A percentile compares a stretch with the other conserved stretches of the same genome.
Conservation (phyloP, 352 stramenopile species). For the Globisporangium splendens region DNA sequence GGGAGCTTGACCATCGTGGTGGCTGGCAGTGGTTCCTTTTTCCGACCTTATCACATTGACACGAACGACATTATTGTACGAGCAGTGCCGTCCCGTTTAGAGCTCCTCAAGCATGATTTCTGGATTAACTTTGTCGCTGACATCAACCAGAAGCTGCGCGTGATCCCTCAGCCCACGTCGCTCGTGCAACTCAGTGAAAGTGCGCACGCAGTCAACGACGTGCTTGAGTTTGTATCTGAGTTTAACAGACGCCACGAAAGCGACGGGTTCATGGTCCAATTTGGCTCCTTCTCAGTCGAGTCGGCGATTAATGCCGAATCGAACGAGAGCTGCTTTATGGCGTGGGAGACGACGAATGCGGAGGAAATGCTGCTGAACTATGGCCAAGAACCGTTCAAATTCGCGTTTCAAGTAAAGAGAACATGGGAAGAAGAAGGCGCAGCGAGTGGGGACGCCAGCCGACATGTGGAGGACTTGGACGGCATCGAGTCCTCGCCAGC, state of each 20-base stretch:
- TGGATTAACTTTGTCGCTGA: constrained; percentile 84
- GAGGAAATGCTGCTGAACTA: constrained; percentile 32
- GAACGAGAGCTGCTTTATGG: constrained; percentile 43
- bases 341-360: constrained; percentile 22
- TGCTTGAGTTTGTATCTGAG: constrained; percentile 40
- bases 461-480: constrained; percentile 2
- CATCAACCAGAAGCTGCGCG: constrained; percentile 62
- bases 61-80: constrained; percentile 83
- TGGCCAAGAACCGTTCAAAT: constrained; percentile 52
- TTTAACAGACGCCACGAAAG: constrained; percentile 65
- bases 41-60: constrained; percentile 75
- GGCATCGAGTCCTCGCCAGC: background rate
- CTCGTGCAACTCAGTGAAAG: constrained; percentile 27
- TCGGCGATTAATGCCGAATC: constrained; percentile 21
- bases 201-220: constrained; percentile 23
- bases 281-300: constrained; percentile 51
- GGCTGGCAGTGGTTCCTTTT: constrained; percentile 75
- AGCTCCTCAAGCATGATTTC: constrained; percentile 71
- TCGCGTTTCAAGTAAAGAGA: constrained; percentile 54
- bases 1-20: constrained; percentile 46
- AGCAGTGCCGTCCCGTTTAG: constrained; percentile 58
- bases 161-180: constrained; percentile 59
- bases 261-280: constrained; percentile 49
- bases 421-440: background rate
- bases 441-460: background rate